These are phyloP conservation scores for Salvia hispanica DNA, from an alignment of 257 asterid species.

Conservation along the genomic window DNA sequence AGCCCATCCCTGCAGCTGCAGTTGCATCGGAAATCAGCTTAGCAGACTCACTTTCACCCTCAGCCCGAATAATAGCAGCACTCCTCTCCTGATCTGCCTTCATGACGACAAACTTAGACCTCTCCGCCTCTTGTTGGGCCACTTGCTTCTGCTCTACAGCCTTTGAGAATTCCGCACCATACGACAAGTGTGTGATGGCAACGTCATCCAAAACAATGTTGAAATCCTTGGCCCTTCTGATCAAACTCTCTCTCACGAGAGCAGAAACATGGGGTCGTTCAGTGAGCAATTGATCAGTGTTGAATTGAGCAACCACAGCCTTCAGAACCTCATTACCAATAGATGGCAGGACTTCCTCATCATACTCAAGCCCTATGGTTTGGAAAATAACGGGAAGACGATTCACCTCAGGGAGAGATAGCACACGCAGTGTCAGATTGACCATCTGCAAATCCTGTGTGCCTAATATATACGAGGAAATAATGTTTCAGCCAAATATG, in stretches of 20 bases:
- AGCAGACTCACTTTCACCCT: constrained; percentile 77
- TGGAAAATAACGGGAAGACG: constrained; percentile 74
- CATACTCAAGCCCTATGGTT: constrained; percentile 88
- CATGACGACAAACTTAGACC: constrained; percentile 86
- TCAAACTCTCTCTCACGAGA: constrained; percentile 80
- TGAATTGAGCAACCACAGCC: constrained; percentile 91
- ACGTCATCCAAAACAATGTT: constrained; percentile 88
- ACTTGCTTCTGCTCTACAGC: constrained; percentile 99
- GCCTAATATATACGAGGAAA: constrained; percentile 36
- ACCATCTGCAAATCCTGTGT: constrained; percentile 99
- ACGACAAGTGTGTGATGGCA: constrained; percentile 87
- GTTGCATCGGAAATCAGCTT: constrained; percentile 77
- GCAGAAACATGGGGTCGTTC: constrained; percentile 96
- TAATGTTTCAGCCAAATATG: not conserved
- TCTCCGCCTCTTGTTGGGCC: constrained; percentile 97
- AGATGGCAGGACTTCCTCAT: constrained; percentile 94
- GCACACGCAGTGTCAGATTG: constrained; percentile 84
- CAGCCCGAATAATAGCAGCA: constrained; percentile 67
- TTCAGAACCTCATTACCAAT: constrained; percentile 91
- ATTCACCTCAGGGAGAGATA: constrained; percentile 76
- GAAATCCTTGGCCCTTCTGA: constrained; percentile 84
- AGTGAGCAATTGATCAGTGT: constrained; percentile 89
- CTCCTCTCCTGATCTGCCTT: constrained; percentile 87
- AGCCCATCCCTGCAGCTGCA: constrained; percentile 60
- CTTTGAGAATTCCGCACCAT: constrained; percentile 84